Base-by-base conservation (phyloP, 176 grass and related monocot species). In the Canna indica region DNA sequence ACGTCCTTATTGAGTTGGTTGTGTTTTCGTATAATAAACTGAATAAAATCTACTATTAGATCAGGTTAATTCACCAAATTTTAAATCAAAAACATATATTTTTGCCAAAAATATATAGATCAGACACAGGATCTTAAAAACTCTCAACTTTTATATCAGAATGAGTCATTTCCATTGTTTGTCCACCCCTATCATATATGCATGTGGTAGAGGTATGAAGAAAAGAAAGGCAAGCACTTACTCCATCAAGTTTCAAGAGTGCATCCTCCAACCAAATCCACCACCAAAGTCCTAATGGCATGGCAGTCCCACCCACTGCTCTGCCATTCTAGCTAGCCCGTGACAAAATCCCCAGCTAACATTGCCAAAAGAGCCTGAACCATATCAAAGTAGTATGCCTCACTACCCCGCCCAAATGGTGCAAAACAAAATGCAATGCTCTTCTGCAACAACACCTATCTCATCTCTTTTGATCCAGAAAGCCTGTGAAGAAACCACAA, bases 331-430 rank as follows among this genome's bases (percentile, higher is more conserved):
- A 26, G n/a, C n/a, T n/a, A 14, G 16, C 24, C 24, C 52, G 9
- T 24, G 5, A 64, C 30, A 64, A 35, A 35, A 35, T 35, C 15
- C 15, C 18, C 33, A 13, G 5, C 20, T 33, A n/a, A n/a, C 16
- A 13, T 17, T 8, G 61, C 61, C 61, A 64, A 56, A 56, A 56
- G 17, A 56, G 52, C 52, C 61, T 64, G 61, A 64, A 35, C 61
- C 52, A 12, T 16, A 56, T 56, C 52, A 56, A 56, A 56, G 52
- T 12, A 46, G 52, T 7, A 34, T 30, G 26, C 5, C 30, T 63
- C 59, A 34, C 26, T 2, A 33, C 9, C 26, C 28, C 29, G 20
- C 16, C 13, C 15, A 27, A 17, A 15, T 22, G 31, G 30, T 64
- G 28, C 29, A 60, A 27, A n/a, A n/a, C n/a, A 27, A 35, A 18